Conservation (phyloP, 2,329 filamentous ascomycete genomes). For the Shiraia bambusicola region DNA sequence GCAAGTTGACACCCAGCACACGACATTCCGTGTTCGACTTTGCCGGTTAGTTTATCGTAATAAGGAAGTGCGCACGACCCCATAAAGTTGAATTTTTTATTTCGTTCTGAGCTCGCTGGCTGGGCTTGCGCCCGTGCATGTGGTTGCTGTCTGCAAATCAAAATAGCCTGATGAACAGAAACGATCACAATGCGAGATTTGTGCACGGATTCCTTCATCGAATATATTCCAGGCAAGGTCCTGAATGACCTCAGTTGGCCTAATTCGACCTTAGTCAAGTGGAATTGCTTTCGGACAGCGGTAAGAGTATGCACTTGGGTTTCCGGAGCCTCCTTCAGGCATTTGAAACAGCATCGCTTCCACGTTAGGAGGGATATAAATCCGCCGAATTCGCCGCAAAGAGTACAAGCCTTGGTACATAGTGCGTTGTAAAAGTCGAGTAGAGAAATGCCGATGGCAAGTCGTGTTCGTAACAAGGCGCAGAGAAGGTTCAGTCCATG, state of each 20-base stretch:
- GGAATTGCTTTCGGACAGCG: background rate
- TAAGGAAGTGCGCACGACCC: constrained; percentile 31
- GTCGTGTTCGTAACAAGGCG: constrained; percentile 31
- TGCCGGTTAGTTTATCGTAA: constrained; percentile 25
- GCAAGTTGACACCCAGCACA: constrained; percentile 23
- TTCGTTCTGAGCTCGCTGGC: no score
- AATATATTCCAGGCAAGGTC: constrained; percentile 30
- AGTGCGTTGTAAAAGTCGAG: constrained; percentile 24
- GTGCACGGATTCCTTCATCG: constrained; percentile 16
- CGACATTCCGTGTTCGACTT: constrained; percentile 33
- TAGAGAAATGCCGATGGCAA: constrained; percentile 25
- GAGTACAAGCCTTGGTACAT: constrained; percentile 27
- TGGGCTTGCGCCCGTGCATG: background rate
- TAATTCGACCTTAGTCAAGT: constrained; percentile 17
- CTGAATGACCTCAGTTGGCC: constrained; percentile 27
- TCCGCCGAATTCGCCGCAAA: constrained; percentile 26
- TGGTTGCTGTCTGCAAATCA: background rate
- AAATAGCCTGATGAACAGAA: background rate
- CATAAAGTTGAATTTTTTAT: constrained; percentile 25
- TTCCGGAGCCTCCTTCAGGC: constrained; percentile 20
- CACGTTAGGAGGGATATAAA: constrained; percentile 20
- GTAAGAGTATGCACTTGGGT: constrained; percentile 12
- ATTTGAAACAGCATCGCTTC: constrained; percentile 33
- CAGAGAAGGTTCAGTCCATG: constrained; percentile 34
- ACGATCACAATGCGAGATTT: background rate